These are phyloP conservation scores for Leavenworthia alabamica DNA, from an alignment of 345 rosid genomes.

Conservation along the genomic window DNA sequence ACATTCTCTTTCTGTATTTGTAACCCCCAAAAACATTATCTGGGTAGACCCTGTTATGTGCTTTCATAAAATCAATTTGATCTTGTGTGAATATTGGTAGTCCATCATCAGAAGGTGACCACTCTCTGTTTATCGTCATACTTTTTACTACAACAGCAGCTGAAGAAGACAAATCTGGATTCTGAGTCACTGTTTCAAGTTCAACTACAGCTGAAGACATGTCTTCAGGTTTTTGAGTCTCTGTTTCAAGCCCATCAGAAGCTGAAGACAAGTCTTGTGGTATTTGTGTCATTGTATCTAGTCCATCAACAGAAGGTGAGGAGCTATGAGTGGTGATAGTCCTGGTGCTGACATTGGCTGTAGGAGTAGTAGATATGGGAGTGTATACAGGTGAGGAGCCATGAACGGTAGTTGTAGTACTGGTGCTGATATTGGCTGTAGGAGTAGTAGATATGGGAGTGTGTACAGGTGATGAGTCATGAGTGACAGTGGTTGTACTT, in stretches of 20 bases:
- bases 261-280: constrained; percentile 13
- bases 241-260: not conserved
- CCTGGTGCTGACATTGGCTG: too few relatives aligned
- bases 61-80: constrained; percentile 7
- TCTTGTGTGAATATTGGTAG: constrained; percentile 38
- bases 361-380: too few relatives aligned
- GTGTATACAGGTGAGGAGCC: constrained; percentile 8
- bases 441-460: not conserved
- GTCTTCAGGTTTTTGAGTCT: not conserved
- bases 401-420: not conserved
- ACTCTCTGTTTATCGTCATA: constrained; percentile 11
- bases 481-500: not conserved
- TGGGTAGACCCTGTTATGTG: constrained; percentile 10
- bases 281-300: not conserved
- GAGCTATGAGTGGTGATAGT: not conserved
- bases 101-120: constrained; percentile 74
- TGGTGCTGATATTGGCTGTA: not conserved
- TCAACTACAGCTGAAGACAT: not conserved
- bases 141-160: constrained; percentile 49
- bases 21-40: constrained; percentile 1
- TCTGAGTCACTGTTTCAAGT: not conserved
- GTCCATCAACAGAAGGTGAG: constrained; percentile 13
- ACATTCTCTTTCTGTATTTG: constrained; percentile 15
- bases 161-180: constrained; percentile 33
- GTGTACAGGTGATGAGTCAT: not conserved